These are phyloP conservation scores for Echites panduratus DNA, from an alignment of 257 asterid species.

Conservation along the genomic window DNA sequence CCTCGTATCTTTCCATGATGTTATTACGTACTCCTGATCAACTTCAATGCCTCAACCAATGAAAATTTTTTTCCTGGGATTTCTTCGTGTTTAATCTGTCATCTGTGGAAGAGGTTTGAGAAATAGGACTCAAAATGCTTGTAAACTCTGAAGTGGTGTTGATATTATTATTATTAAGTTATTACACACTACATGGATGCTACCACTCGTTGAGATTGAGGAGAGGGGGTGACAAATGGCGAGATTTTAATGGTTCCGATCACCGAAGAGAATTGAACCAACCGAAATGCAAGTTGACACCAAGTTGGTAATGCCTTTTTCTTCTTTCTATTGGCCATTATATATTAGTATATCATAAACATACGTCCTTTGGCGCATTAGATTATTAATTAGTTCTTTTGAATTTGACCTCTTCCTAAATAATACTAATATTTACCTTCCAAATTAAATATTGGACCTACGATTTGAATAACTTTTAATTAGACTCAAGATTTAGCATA, in stretches of 20 bases:
- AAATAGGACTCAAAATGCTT: constrained; percentile 20
- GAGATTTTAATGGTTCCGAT: constrained; percentile 1
- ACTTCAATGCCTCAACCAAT: neutral
- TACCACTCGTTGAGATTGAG: neutral
- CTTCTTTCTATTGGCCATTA: neutral
- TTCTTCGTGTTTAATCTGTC: neutral
- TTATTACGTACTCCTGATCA: neutral
- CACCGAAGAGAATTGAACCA: neutral
- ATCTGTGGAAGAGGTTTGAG: neutral
- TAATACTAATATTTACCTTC: no score
- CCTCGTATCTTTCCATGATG: constrained; percentile 71
- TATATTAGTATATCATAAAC: no score
- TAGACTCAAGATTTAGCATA: no score
- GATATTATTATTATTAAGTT: neutral
- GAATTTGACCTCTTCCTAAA: no score
- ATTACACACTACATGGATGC: neutral
- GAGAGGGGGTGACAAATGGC: constrained; percentile 12
- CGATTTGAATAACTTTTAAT: no score
- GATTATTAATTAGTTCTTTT: no score
- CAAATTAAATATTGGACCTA: no score
- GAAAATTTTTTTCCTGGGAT: neutral
- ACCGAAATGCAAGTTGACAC: neutral
- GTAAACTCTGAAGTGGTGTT: constrained; percentile 15
- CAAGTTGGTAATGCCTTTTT: neutral
- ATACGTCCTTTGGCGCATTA: neutral